Evolutionary conservation across 768 basidiomycete species (phyloP).

Genomic region (Tulasnella sp.): DNA sequence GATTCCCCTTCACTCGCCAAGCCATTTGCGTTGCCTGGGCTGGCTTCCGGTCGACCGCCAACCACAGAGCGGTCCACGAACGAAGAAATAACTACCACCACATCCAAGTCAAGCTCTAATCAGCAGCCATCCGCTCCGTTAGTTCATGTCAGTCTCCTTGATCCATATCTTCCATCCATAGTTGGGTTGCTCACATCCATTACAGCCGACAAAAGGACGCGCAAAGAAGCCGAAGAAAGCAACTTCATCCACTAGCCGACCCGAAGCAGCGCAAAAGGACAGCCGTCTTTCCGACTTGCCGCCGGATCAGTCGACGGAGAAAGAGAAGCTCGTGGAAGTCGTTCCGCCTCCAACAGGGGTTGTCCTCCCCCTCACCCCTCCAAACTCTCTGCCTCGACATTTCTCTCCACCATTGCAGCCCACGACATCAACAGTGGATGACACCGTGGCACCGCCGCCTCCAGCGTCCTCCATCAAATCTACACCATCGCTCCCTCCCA

Average conservation of each 20-base stretch:
- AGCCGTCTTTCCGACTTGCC: not conserved
- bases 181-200: not conserved
- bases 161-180: not conserved
- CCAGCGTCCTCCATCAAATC: not conserved
- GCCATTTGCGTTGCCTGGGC: not conserved
- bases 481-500: not conserved
- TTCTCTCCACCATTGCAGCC: not conserved
- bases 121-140: not conserved
- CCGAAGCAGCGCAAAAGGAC: not conserved
- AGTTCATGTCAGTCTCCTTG: not conserved
- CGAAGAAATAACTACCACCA: not conserved
- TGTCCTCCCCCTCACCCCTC: not conserved
- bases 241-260: not conserved
- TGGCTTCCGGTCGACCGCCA: not conserved
- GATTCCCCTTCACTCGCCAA: not conserved
- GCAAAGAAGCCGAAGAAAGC: conserved; percentile 58
- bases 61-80: not conserved
- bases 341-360: not conserved
- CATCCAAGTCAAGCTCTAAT: not conserved
- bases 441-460: not conserved
- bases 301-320: not conserved
- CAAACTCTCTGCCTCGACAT: not conserved
- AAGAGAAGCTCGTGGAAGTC: not conserved
- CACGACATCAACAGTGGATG: not conserved
- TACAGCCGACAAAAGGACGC: conserved; percentile 67